Conservation (phyloP, 257 asterid species). For the Datura wrightii region DNA sequence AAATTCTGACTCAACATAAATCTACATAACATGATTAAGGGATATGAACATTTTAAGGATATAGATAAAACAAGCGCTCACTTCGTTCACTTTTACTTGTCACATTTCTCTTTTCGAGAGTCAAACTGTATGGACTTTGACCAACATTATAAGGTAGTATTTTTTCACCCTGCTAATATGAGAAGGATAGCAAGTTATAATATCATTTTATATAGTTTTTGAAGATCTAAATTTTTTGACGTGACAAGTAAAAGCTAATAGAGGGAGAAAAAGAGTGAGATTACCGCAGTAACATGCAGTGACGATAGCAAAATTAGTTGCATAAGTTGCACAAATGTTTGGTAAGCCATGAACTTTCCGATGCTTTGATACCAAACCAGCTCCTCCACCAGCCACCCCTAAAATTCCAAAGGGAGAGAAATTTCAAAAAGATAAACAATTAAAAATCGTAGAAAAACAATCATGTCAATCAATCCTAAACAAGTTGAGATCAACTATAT, state of each 20-base stretch:
- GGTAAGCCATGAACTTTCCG: constrained; percentile 68
- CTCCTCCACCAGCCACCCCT: constrained; percentile 90
- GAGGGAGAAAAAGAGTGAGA: neutral
- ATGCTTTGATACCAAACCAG: constrained; percentile 77
- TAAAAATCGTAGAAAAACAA: neutral
- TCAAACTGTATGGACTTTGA: too few species aligned
- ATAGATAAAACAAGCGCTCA: too few species aligned
- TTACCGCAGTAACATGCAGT: constrained; percentile 93
- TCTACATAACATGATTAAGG: neutral
- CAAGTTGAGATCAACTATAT: too few species aligned
- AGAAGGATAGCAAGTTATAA: too few species aligned
- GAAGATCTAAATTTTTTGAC: too few species aligned
- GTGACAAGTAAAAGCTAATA: too few species aligned
- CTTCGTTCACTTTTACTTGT: too few species aligned
- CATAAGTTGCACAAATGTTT: constrained; percentile 69
- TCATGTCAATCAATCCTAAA: neutral
- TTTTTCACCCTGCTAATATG: too few species aligned
- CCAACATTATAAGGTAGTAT: too few species aligned
- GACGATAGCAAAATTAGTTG: constrained; percentile 83
- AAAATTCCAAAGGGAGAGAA: constrained; percentile 8
- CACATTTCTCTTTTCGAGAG: too few species aligned
- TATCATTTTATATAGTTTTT: too few species aligned
- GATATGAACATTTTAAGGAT: neutral
- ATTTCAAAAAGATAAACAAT: neutral
- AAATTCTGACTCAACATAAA: neutral